Evolutionary conservation across 2,329 filamentous ascomycete species (phyloP).

Genomic region (Fusarium sterilihyphosum): DNA sequence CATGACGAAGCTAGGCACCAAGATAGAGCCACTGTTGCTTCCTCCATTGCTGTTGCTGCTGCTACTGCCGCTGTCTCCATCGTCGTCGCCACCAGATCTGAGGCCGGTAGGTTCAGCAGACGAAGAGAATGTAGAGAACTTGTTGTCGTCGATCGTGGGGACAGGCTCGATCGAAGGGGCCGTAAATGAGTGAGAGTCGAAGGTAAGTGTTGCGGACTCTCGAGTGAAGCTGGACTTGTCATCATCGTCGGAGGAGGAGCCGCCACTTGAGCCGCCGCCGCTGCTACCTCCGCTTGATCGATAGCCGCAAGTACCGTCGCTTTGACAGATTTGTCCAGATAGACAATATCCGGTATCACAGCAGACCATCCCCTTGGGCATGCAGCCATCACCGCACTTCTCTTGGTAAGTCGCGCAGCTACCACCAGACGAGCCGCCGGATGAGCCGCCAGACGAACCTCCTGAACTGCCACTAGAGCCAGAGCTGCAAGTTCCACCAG

Average conservation of each 20-base stretch:
- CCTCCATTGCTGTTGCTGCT: not conserved
- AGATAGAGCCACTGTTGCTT: conserved; percentile 22
- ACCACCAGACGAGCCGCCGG: conserved; percentile 19
- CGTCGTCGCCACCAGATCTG: conserved; percentile 27
- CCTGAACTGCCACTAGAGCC: conserved; percentile 22
- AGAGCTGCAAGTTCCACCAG: conserved; percentile 23
- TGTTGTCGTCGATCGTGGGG: conserved; percentile 12
- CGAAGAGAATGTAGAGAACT: conserved; percentile 9
- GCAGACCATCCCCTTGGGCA: conserved; percentile 43
- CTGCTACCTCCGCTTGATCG: conserved; percentile 11
- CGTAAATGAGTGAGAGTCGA: conserved; percentile 22
- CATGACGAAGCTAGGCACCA: conserved; percentile 34
- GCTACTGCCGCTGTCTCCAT: not conserved
- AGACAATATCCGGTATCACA: conserved; percentile 46
- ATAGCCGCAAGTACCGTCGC: conserved; percentile 27
- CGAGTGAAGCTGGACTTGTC: conserved; percentile 7
- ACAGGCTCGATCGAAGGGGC: conserved; percentile 27
- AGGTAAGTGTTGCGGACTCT: conserved; percentile 8
- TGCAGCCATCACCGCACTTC: conserved; percentile 40
- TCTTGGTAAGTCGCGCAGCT: conserved; percentile 34
- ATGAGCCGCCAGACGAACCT: conserved; percentile 20
- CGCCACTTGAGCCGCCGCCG: conserved; percentile 19
- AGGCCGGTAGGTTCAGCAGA: conserved; percentile 19
- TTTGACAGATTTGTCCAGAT: conserved; percentile 38
- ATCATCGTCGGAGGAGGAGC: conserved; percentile 8